Conservation (phyloP, 352 stramenopile species). For the Phytophthora ohioensis region DNA sequence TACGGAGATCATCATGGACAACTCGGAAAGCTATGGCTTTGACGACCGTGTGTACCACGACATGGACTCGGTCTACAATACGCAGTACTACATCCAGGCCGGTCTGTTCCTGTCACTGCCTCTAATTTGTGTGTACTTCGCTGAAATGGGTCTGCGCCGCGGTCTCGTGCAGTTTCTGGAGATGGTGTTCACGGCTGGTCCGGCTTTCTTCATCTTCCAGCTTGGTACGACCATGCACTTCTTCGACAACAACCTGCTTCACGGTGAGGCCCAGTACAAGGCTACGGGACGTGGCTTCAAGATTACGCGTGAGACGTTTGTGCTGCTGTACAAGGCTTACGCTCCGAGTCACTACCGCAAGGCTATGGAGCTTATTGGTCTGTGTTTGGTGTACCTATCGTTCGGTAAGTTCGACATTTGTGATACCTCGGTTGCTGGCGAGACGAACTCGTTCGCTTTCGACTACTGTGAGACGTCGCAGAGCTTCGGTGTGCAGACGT, state of each 20-base stretch:
- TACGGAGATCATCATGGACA: constrained; percentile 72
- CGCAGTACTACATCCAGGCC: constrained; percentile 87
- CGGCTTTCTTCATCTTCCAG: constrained; percentile 85
- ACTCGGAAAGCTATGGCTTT: constrained; percentile 56
- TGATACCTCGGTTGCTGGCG: constrained; percentile 46
- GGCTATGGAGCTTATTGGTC: constrained; percentile 76
- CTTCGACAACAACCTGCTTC: constrained; percentile 86
- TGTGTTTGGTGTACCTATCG: constrained; percentile 79
- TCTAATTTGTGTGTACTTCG: constrained; percentile 83
- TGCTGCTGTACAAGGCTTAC: constrained; percentile 86
- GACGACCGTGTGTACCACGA: constrained; percentile 72
- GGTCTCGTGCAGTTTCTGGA: constrained; percentile 80
- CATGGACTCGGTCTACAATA: constrained; percentile 77
- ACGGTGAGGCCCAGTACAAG: constrained; percentile 84
- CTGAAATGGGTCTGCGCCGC: constrained; percentile 74
- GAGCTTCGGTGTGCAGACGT: constrained; percentile 83
- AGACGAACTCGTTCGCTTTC: constrained; percentile 58
- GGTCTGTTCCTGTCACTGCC: constrained; percentile 84
- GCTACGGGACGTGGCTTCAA: constrained; percentile 86
- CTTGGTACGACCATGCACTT: constrained; percentile 89
- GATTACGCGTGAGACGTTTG: constrained; percentile 85
- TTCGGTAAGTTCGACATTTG: constrained; percentile 82
- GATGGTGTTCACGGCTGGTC: constrained; percentile 80
- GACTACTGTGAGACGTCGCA: constrained; percentile 79
- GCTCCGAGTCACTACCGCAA: constrained; percentile 80